These are phyloP conservation scores for Globisporangium orthogonon DNA, from an alignment of 352 stramenopile genomes.

Conservation along the genomic window DNA sequence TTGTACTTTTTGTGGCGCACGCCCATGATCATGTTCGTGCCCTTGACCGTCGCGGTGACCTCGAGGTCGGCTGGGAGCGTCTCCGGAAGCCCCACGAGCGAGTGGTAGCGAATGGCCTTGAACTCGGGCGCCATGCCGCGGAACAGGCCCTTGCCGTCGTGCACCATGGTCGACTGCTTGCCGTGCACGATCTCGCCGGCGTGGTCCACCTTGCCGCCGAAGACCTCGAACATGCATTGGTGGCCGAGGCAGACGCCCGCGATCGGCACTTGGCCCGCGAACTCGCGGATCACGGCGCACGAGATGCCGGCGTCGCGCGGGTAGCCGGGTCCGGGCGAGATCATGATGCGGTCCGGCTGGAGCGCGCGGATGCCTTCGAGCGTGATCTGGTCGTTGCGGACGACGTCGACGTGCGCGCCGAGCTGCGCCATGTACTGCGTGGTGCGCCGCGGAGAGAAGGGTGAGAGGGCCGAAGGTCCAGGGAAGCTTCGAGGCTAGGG, in stretches of 20 bases:
- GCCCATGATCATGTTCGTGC: constrained; percentile 86
- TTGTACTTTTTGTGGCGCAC: constrained; percentile 84
- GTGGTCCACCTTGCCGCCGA: constrained; percentile 78
- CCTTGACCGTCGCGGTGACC: constrained; percentile 80
- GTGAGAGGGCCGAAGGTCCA: too few relatives aligned
- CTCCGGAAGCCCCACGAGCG: constrained; percentile 74
- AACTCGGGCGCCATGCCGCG: constrained; percentile 75
- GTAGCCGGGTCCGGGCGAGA: constrained; percentile 80
- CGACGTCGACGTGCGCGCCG: constrained; percentile 70
- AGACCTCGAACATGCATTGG: constrained; percentile 87
- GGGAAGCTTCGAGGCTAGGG: too few relatives aligned
- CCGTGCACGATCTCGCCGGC: constrained; percentile 86
- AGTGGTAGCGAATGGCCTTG: constrained; percentile 85
- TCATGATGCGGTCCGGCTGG: constrained; percentile 82
- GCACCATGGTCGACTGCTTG: constrained; percentile 79
- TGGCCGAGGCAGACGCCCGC: constrained; percentile 77
- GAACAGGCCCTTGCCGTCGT: constrained; percentile 84
- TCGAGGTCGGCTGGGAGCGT: constrained; percentile 72
- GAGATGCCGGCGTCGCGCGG: constrained; percentile 80
- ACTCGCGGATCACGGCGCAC: constrained; percentile 77
- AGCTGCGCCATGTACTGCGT: constrained; percentile 80
- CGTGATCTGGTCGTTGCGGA: constrained; percentile 82
- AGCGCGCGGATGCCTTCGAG: constrained; percentile 71
- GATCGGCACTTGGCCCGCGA: constrained; percentile 79
- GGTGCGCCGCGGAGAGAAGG: background rate